Conservation (phyloP, 768 basidiomycete genomes). For the Boletellus sp. region DNA sequence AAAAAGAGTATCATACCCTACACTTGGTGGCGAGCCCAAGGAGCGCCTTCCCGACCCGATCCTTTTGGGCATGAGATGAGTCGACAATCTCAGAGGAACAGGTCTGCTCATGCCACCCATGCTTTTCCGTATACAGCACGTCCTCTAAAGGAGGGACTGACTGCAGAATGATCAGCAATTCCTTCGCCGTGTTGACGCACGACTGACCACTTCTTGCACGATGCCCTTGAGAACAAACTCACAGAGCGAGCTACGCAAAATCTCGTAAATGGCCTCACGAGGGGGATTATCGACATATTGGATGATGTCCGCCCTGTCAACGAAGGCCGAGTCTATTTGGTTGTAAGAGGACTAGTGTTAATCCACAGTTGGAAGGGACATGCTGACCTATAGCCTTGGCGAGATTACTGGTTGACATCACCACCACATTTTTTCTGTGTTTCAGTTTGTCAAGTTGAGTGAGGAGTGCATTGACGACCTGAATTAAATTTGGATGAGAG, state of each 20-base stretch:
- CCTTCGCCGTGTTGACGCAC: neutral
- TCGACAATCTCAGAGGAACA: slow-evolving; percentile 5
- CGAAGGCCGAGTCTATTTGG: slow-evolving; percentile 80
- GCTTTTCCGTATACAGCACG: slow-evolving; percentile 31
- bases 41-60: slow-evolving; percentile 53
- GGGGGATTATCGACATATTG: slow-evolving; percentile 93
- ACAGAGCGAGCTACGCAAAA: slow-evolving; percentile 73
- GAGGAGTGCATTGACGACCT: slow-evolving; percentile 97
- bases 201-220: slow-evolving; percentile 57
- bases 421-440: slow-evolving; percentile 87
- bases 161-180: slow-evolving; percentile 34
- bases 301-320: slow-evolving; percentile 95
- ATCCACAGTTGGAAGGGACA: neutral
- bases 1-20: slow-evolving; percentile 49
- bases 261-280: slow-evolving; percentile 89
- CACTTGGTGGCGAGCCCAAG: slow-evolving; percentile 72
- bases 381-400: slow-evolving; percentile 84
- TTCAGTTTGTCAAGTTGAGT: slow-evolving; percentile 96
- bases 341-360: neutral
- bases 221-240: slow-evolving; percentile 79
- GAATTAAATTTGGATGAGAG: slow-evolving; percentile 1
- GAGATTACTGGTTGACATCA: slow-evolving; percentile 96
- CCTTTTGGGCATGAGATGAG: slow-evolving; percentile 46
- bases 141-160: slow-evolving; percentile 59
- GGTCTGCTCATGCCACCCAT: slow-evolving; percentile 4